A percentile compares a stretch with the other conserved stretches of the same genome.
phyloP scores from a whole-genome alignment of 768 basidiomycete species.

The Hortiboletus campestris region DNA sequence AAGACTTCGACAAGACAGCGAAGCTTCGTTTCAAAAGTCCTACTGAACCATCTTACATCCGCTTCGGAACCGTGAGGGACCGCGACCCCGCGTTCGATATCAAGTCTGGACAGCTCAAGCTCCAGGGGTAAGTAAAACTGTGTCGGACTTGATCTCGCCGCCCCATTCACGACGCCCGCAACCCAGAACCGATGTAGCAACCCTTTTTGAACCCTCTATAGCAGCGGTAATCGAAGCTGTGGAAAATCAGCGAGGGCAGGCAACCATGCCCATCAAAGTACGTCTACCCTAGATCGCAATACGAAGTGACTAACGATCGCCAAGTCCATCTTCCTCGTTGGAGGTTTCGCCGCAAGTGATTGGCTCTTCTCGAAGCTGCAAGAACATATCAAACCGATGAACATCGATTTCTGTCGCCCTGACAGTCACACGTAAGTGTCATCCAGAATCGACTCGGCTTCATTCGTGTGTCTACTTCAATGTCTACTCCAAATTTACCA shows the following conservation, averaged over 20 bases:
- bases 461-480: neutral
- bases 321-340: constrained; percentile 41
- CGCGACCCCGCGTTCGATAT: constrained; percentile 41
- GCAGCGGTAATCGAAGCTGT: constrained; percentile 22
- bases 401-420: constrained; percentile 46
- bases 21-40: constrained; percentile 44
- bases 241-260: constrained; percentile 22
- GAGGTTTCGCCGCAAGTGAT: constrained; percentile 44
- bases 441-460: constrained; percentile 3
- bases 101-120: constrained; percentile 45
- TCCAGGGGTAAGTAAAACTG: constrained; percentile 30
- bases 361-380: constrained; percentile 39
- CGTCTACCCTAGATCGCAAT: neutral
- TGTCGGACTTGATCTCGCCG: no score
- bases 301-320: neutral
- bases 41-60: constrained; percentile 43
- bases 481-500: constrained; percentile 10
- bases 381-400: constrained; percentile 31
- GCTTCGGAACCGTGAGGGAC: constrained; percentile 45
- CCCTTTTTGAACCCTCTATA: constrained; percentile 30
- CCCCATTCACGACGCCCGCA: neutral
- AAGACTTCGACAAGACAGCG: constrained; percentile 46
- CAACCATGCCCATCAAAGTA: constrained; percentile 25
- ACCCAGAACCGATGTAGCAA: constrained; percentile 28
- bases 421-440: constrained; percentile 47